A percentile compares a stretch with the other conserved stretches of the same genome.
phyloP scores from a whole-genome alignment of 805 yeast genomes.

The Jamesozyma gamospora region DNA sequence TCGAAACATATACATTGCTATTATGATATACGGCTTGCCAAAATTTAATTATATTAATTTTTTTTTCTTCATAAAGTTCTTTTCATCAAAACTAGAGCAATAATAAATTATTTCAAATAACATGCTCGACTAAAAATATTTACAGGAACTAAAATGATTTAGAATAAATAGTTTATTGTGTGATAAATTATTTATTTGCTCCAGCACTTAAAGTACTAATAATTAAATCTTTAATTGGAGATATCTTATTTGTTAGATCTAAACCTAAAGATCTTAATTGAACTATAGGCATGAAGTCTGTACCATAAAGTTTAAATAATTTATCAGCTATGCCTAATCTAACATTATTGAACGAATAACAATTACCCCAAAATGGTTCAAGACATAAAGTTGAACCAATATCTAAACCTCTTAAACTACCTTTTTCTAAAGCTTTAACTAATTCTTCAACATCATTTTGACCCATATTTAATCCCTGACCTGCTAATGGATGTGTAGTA shows the following conservation, averaged over 20 bases:
- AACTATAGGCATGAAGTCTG: slow-evolving; percentile 66
- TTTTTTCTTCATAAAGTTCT: too few relatives aligned
- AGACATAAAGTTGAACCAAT: slow-evolving; percentile 73
- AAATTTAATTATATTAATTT: too few relatives aligned
- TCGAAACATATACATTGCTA: too few relatives aligned
- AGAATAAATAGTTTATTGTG: background rate
- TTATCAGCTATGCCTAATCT: slow-evolving; percentile 86
- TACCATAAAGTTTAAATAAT: slow-evolving; percentile 75
- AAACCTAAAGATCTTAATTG: slow-evolving; percentile 68
- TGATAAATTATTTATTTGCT: background rate
- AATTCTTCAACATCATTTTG: slow-evolving; percentile 79
- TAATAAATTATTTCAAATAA: too few relatives aligned
- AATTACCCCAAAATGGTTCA: slow-evolving; percentile 78
- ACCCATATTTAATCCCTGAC: slow-evolving; percentile 97
- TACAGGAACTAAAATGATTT: background rate
- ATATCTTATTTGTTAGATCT: slow-evolving; percentile 51
- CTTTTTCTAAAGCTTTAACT: slow-evolving; percentile 57
- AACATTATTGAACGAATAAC: slow-evolving; percentile 71
- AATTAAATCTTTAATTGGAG: slow-evolving; percentile 59
- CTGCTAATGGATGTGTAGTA: slow-evolving; percentile 93
- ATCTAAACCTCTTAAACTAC: slow-evolving; percentile 71
- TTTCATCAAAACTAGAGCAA: too few relatives aligned
- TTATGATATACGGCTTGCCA: too few relatives aligned
- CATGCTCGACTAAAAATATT: background rate
- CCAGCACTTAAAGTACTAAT: slow-evolving; percentile 42